Evolutionary conservation across 768 basidiomycete genomes (phyloP), one percentile per base, ranked within the genome.

Genomic region (Infundibulicybe gibba): DNA sequence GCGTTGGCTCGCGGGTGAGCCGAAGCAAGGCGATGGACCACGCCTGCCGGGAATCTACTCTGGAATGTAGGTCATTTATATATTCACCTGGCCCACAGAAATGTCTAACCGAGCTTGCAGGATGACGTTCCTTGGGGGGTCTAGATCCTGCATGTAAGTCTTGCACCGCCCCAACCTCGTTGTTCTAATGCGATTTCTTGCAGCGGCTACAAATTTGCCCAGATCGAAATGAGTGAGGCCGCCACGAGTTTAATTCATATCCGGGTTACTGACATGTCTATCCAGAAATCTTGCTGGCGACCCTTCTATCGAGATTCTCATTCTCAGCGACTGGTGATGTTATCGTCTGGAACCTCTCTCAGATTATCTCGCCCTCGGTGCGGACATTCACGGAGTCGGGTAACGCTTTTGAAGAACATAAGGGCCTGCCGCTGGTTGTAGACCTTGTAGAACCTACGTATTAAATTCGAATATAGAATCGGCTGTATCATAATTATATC

Each of bases 71-170:
- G 78, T 63, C 43, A 43, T 32, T 44, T 32, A 34, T 31, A 34
- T 40, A 35, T 30, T 37, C 21, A 21, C 17, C 32, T 40, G 15
- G 32, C 43, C 33, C 5, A 34, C 9, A 32, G 44, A 13, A 40
- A 40, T 16, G 11, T 48, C 11, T 46, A 35, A 37, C 37, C 17
- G 44, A 40, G 41, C 45, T 43, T 15, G 11, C 45, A 79, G 76
- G 71, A 69, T 80, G 71, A 75, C 79, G 10, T 81, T 81, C 56
- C 62, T 81, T 21, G 77, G 76, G 10, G 80, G 80, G 4, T 61
- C 68, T 32, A 62, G 79, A 49, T 72, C 78, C 9, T 80, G 80
- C 61, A 69, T 80, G 80, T 77, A 50, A 63, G 69, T 62, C 42
- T 19, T 20, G 44, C n/a, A 13, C 16, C 17, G 25, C 25, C 25